A percentile compares a stretch with the other conserved stretches of the same genome.
These are phyloP conservation scores for Lupinus albus DNA, from an alignment of 306 rosid species.

Conservation along the genomic window DNA sequence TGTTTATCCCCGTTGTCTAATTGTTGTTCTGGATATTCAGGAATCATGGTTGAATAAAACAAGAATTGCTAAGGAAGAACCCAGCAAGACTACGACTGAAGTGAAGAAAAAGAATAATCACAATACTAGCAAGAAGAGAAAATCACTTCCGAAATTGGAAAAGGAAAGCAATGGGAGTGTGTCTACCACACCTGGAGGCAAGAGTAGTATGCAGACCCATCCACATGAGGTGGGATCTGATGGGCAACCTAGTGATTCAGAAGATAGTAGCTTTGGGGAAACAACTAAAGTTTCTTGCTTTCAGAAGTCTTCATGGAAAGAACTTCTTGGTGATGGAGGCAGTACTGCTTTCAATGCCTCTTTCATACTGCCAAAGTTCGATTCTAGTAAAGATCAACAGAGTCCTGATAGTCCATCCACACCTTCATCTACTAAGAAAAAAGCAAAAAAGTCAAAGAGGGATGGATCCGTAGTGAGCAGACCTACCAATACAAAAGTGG, in stretches of 20 bases:
- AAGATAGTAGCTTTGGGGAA: conserved; percentile 40
- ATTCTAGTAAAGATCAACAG: conserved; percentile 39
- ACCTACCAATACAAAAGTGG: conserved; percentile 12
- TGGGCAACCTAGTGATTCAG: conserved; percentile 41
- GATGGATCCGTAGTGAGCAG: conserved; percentile 19
- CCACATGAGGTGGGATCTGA: conserved; percentile 42
- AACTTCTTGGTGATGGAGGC: conserved; percentile 60
- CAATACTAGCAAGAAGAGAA: conserved; percentile 54
- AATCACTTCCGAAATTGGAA: conserved; percentile 41
- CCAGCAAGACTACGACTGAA: conserved; percentile 29
- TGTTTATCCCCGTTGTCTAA: conserved; percentile 25
- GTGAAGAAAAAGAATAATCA: conserved; percentile 38
- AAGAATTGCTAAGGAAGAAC: conserved; percentile 40
- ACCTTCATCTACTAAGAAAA: conserved; percentile 34
- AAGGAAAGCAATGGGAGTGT: conserved; percentile 34
- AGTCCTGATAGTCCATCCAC: conserved; percentile 22
- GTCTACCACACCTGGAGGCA: conserved; percentile 38
- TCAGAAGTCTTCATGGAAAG: conserved; percentile 79
- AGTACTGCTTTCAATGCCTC: conserved; percentile 57
- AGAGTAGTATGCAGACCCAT: conserved; percentile 35
- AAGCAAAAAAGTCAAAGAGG: conserved; percentile 31
- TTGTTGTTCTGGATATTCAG: conserved; percentile 44
- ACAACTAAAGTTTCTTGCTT: conserved; percentile 57
- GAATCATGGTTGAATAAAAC: conserved; percentile 47
- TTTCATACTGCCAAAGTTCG: conserved; percentile 42